Base-by-base conservation (phyloP, 345 rosid species). In the Bruguiera parviflora region DNA sequence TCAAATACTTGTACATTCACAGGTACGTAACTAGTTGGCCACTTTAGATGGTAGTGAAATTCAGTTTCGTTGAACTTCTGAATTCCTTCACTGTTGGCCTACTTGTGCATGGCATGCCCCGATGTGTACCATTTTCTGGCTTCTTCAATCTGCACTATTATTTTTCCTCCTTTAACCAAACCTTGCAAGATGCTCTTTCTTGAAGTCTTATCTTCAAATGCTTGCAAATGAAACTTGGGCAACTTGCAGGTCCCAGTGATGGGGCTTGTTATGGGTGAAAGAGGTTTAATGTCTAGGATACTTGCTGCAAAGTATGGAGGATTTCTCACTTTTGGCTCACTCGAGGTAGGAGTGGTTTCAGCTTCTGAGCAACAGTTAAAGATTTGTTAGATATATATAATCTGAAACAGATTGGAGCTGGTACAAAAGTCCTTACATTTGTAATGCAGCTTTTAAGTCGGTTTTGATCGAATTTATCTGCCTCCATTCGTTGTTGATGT, bases 261-360 rank as follows among this genome's bases (percentile, higher is more conserved):
- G 4, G 89, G 84, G 59, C 65, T 87, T 64, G 89, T 69, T 18
- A 87, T 87, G 92, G 88, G 80, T 1, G 86, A 87, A 75, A 87
- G 82, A 58, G 92, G 92, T 21, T 71, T 83, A 22, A 80, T 87
- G 70, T 87, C 89, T 19, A 68, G 92, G 66, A 68, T 85, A 37
- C 88, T 87, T 75, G 70, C 81, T 19, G 82, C 89, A 11, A 87
- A 87, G 61, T 87, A 49, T 20, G 92, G 92, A 13, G 85, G 82
- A 61, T 85, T 71, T 78, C 85, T 87, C 59, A 85, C 92, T 69
- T 87, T 87, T 57, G 92, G 89, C 65, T 51, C 89, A 33, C 59
- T 79, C 24, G 84, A 83, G 64, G 83, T 74, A 0, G 92, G 84
- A 66, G 78, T 72, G 8, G 72, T 66, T 35, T 87, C 92, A 2